Percentiles rank a stretch among this genome's conserved stretches.
Evolutionary conservation across 2,329 filamentous ascomycete species (phyloP).

Genomic region (Aspergillus sp.): DNA sequence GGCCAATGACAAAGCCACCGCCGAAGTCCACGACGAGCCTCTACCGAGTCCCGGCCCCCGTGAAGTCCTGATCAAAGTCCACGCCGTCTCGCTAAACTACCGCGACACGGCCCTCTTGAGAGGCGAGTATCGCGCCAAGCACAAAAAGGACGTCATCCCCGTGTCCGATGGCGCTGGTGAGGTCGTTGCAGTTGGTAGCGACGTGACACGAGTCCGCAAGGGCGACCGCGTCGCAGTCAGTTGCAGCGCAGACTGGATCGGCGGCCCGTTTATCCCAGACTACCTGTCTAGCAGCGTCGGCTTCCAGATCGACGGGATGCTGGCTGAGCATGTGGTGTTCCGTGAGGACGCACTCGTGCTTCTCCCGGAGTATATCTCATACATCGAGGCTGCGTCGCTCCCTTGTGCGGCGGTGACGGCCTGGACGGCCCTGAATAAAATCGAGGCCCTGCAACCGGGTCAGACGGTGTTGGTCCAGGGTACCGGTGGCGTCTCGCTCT

Average conservation of each 20-base stretch:
- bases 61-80: conserved; percentile 8
- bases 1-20: neutral
- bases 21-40: neutral
- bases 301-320: conserved; percentile 6
- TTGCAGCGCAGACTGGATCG: neutral
- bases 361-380: conserved; percentile 16
- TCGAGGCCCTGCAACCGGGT: conserved; percentile 4
- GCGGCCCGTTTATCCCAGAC: conserved; percentile 1
- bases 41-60: neutral
- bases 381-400: conserved; percentile 16
- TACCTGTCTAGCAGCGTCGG: neutral
- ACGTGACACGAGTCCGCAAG: neutral
- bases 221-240: conserved; percentile 8
- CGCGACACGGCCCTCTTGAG: conserved; percentile 6
- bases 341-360: conserved; percentile 2
- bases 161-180: conserved; percentile 3
- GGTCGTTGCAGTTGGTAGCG: neutral
- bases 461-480: conserved; percentile 17
- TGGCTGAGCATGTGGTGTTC: conserved; percentile 17
- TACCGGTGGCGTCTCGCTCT: conserved; percentile 16
- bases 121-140: neutral
- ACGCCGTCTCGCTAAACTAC: conserved; percentile 11
- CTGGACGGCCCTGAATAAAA: conserved; percentile 15
- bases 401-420: conserved; percentile 19
- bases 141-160: neutral